These are phyloP conservation scores for Russula emetica DNA, from an alignment of 768 basidiomycete genomes.

Conservation along the genomic window DNA sequence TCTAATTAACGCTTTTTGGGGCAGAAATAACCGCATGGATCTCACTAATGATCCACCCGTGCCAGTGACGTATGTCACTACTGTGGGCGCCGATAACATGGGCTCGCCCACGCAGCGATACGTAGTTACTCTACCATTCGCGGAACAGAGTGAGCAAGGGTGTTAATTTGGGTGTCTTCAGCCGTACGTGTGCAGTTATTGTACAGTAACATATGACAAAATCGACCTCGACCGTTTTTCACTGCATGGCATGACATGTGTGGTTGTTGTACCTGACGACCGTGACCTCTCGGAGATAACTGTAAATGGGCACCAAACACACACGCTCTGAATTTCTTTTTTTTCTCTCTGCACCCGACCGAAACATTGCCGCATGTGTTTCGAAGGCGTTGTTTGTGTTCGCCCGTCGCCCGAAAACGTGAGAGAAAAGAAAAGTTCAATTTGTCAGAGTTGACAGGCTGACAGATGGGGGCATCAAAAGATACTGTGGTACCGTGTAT, in stretches of 20 bases:
- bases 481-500: too few species aligned
- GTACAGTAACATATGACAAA: too few species aligned
- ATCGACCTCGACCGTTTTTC: too few species aligned
- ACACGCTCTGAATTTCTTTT: too few species aligned
- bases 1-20: background rate
- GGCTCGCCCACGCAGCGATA: background rate
- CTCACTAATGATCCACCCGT: background rate
- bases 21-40: slow-evolving; percentile 22
- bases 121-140: slow-evolving; percentile 6
- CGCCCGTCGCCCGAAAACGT: too few species aligned
- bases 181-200: too few species aligned
- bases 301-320: too few species aligned
- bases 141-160: background rate
- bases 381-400: too few species aligned
- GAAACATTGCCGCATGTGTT: too few species aligned
- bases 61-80: background rate
- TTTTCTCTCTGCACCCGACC: too few species aligned
- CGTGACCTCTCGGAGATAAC: too few species aligned
- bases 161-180: background rate
- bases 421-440: background rate
- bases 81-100: background rate
- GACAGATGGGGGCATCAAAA: background rate
- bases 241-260: too few species aligned
- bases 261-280: background rate
- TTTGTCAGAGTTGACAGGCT: background rate